Evolutionary conservation across 345 rosid genomes (phyloP), one percentile per base, ranked within the genome.

Genomic region (Fremontodendron californicum): DNA sequence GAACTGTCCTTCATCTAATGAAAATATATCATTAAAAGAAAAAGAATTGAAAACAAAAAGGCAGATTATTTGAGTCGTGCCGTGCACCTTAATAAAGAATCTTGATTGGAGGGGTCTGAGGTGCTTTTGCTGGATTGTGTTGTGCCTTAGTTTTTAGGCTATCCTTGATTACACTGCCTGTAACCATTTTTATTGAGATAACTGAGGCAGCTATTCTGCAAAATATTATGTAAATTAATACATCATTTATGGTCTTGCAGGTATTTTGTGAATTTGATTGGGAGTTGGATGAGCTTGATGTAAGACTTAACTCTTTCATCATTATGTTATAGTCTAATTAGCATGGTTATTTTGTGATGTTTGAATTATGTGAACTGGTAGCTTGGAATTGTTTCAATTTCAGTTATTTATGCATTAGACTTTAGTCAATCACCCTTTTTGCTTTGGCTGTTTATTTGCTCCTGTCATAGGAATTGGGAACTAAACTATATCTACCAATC

Each of bases 191-290:
- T 74, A 54, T 68, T 46, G 6, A 46, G 33, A 67, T 63, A 75
- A 49, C 46, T 25, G 19, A 16, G 46, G 49, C 66, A 67, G 75
- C 4, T 49, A 12, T n/a, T 71, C 43, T 65, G 52, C 4, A 23
- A 13, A 39, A 21, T 40, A 39, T 52, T 57, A 43, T 48, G 11
- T 61, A 58, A 25, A 29, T 61, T 86, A 76, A 85, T 55, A 11
- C 49, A 42, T 75, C n/a, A 57, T 77, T 51, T 83, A 72, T 64
- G 33, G 63, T 33, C 77, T 67, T 91, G 88, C 92, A 96, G 99
- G 88, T 94, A 79, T 84, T 96, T 15, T 90, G 98, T 74, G 97
- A 92, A 75, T 96, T 90, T 80, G 99, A 96, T 85, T 96, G 99
- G 99, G 94, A 88, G 73, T 23, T 91, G 31, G 99, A 96, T 62